Percentiles rank a stretch among this genome's conserved stretches.
Evolutionary conservation across 192 early-diverging fungal species (phyloP).

Genomic region (Thamnidium elegans): DNA sequence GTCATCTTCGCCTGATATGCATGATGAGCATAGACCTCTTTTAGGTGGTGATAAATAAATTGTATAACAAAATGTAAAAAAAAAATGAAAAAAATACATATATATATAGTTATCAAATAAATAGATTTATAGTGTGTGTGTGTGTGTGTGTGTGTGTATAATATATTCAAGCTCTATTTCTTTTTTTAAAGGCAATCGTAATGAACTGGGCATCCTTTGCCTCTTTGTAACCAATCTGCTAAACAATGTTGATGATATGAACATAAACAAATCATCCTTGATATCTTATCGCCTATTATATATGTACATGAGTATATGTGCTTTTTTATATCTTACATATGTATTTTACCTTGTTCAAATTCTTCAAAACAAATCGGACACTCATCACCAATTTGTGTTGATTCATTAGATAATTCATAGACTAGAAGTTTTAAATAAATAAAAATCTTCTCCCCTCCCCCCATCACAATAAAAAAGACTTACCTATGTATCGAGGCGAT

Average conservation of each 20-base stretch:
- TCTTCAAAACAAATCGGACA: slow-evolving; percentile 97
- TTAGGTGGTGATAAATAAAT: background rate
- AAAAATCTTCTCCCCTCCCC: too few species aligned
- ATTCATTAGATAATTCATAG: slow-evolving; percentile 56
- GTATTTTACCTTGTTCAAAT: slow-evolving; percentile 68
- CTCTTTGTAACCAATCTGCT: slow-evolving; percentile 72
- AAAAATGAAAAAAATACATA: slow-evolving; percentile 3
- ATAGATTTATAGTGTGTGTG: too few species aligned
- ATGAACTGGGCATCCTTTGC: slow-evolving; percentile 81
- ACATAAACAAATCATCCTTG: slow-evolving; percentile 85
- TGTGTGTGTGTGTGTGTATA: too few species aligned
- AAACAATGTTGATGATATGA: slow-evolving; percentile 87
- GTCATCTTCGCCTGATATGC: background rate
- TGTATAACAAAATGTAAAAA: background rate
- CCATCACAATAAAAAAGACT: background rate
- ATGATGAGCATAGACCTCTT: slow-evolving; percentile 9
- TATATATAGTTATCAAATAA: background rate
- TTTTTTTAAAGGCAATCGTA: slow-evolving; percentile 37
- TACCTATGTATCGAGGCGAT: slow-evolving; percentile 67
- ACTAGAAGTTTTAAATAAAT: slow-evolving; percentile 33
- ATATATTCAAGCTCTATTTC: too few species aligned
- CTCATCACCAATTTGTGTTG: slow-evolving; percentile 69
- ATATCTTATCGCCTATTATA: slow-evolving; percentile 63
- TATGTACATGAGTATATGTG: background rate
- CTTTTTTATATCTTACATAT: background rate